These are phyloP conservation scores for rapeseed (Brassica napus) DNA, from an alignment of 345 rosid genomes.

Conservation along the genomic window Da-Ae NC_063445.1:54314001-54314500, in stretches of 20 bases:
- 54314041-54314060: constrained; percentile 2
- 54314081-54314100: constrained; percentile 23
- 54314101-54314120: not conserved
- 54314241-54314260: not conserved
- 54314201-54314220: not conserved
- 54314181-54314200: not conserved
- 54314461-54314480: not conserved
- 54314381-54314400: no score
- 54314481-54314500: constrained; percentile 11
- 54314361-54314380: not conserved
- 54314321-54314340: no score
- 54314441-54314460: not conserved
- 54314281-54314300: not conserved
- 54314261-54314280: not conserved
- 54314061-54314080: not conserved
- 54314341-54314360: no score
- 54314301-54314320: no score
- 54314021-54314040: not conserved
- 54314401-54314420: not conserved
- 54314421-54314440: not conserved
- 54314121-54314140: not conserved
- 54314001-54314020: constrained; percentile 9
- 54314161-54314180: not conserved
- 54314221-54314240: not conserved
- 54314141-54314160: not conserved